Percentiles rank a stretch among this genome's conserved stretches.
Evolutionary conservation across 352 stramenopile species (phyloP).

Genomic region (Pythium sukuiense): DNA sequence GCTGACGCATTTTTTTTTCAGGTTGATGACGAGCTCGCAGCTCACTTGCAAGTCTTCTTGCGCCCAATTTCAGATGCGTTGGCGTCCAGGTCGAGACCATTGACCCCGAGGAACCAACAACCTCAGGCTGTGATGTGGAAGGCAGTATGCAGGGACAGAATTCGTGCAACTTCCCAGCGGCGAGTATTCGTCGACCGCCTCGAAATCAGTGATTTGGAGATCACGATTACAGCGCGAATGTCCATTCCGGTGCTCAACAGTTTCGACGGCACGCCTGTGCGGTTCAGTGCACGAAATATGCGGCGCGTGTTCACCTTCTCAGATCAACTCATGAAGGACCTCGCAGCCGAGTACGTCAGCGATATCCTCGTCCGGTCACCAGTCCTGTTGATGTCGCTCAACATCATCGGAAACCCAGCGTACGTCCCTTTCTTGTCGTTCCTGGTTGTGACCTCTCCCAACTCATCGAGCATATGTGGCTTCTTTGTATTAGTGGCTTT

Average conservation of each 20-base stretch:
- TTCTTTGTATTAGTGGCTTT: conserved; percentile 52
- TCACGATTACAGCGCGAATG: conserved; percentile 78
- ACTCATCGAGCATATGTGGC: not conserved
- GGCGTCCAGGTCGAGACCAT: not conserved
- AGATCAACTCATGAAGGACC: conserved; percentile 79
- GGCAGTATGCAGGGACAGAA: not conserved
- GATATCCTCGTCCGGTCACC: conserved; percentile 79
- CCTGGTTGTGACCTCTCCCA: not conserved
- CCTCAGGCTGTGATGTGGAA: not conserved
- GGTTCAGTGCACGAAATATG: conserved; percentile 56
- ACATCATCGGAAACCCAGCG: conserved; percentile 85
- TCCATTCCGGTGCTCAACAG: conserved; percentile 79
- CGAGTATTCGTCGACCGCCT: conserved; percentile 68
- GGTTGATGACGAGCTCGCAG: conserved; percentile 33
- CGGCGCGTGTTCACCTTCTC: conserved; percentile 70
- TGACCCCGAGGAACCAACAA: not conserved
- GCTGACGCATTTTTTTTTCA: conserved; percentile 6
- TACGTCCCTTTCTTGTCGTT: conserved; percentile 33
- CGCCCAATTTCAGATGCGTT: conserved; percentile 24
- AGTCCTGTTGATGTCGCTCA: conserved; percentile 82
- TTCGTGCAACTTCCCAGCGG: conserved; percentile 41
- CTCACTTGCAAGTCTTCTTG: conserved; percentile 21
- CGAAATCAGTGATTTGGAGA: conserved; percentile 49
- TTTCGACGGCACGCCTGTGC: conserved; percentile 74
- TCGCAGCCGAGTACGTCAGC: conserved; percentile 80